A percentile compares a stretch with the other conserved stretches of the same genome.
Conservation (phyloP, 2,329 filamentous ascomycete species). For the Phaeosphaeria sp. region DNA sequence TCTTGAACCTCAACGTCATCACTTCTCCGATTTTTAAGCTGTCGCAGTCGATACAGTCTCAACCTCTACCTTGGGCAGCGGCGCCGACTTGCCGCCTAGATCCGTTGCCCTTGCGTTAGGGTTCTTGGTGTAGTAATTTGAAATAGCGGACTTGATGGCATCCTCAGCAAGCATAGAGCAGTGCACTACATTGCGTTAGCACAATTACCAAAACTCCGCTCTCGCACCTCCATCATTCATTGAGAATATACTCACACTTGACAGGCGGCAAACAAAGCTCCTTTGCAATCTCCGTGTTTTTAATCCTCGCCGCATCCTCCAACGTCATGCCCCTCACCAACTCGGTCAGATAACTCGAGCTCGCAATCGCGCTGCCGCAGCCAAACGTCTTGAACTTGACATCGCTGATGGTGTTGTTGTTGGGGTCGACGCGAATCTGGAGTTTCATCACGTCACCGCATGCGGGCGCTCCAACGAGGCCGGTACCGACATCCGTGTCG, state of each 20-base stretch:
- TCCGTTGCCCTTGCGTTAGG: conserved; percentile 76
- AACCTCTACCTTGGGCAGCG: conserved; percentile 70
- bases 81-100: conserved; percentile 74
- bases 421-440: conserved; percentile 88
- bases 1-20: conserved; percentile 18
- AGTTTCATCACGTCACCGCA: conserved; percentile 95
- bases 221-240: no score
- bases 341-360: conserved; percentile 92
- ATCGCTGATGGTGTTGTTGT: conserved; percentile 86
- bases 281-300: conserved; percentile 98
- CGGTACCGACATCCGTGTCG: conserved; percentile 84
- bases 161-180: conserved; percentile 94
- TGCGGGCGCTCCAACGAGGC: conserved; percentile 87
- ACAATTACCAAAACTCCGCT: conserved; percentile 9
- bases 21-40: conserved; percentile 36
- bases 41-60: conserved; percentile 57
- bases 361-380: conserved; percentile 92
- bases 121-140: conserved; percentile 91
- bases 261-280: conserved; percentile 89
- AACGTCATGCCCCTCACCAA: conserved; percentile 94
- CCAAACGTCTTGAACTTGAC: conserved; percentile 99
- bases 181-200: conserved; percentile 66
- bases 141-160: conserved; percentile 90
- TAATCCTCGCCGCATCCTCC: conserved; percentile 89
- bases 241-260: conserved; percentile 68